Base-by-base conservation (phyloP, 306 rosid species). In the Abrus pulchellus region DNA sequence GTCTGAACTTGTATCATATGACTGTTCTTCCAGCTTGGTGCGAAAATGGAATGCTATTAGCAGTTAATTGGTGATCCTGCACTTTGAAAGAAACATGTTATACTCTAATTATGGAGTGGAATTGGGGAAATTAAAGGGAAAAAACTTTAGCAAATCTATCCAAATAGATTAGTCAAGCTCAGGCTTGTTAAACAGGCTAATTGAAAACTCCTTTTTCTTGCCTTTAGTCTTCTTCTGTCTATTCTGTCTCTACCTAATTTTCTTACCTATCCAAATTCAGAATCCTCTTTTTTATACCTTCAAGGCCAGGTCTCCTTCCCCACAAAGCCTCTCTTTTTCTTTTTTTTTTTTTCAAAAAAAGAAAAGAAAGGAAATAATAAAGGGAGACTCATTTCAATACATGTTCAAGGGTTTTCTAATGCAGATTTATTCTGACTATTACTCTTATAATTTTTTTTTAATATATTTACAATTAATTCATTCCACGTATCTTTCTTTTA, bases 371-470 rank as follows among this genome's bases (percentile, higher is more conserved):
- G 56, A 3, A 52, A 14, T 1, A 14, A 13, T 1, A 68, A 50
- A n/a, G 66, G 55, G 30, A 44, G 67, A 7, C 0, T 47, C 12
- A 34, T 76, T 76, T 50, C 61, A 33, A 7, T 48, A 52, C 55
- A 40, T 7, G 34, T 12, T 20, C 57, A 6, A 67, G 75, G 48
- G 4, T 49, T 72, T 83, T 72, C 66, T 14, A 32, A 34, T 69
- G 59, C 36, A 28, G 60, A 76, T 80, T 80, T 49, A 38, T 63
- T 75, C 47, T 79, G 50, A 52, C 13, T 48, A 27, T 52, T 52
- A 50, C 55, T 68, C 68, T 44, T 72, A 1, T 61, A 33, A 49
- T 20, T 60, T 72, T 20, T 20, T 20, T 36, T 82, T 43, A 14
- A 12, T 43, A 11, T 44, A 29, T 52, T 44, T 48, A 27, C 20